Percentiles rank a stretch among this genome's conserved stretches.
These are phyloP conservation scores for Sphagnurus paluster DNA, from an alignment of 1,284 basidiomycete species.

Conservation along the genomic window DNA sequence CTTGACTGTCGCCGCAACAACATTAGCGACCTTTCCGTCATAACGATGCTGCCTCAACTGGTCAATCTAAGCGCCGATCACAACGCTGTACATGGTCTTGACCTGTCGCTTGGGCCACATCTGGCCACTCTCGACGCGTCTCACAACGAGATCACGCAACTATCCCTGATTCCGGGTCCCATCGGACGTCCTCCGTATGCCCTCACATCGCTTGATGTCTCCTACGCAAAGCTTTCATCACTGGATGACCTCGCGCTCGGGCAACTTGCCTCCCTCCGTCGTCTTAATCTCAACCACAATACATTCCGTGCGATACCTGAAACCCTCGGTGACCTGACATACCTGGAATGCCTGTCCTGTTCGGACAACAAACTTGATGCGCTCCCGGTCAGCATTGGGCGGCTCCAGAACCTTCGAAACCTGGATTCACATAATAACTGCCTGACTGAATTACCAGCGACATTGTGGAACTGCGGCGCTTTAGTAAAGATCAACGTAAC, in stretches of 20 bases:
- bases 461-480: constrained; percentile 85
- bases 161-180: constrained; percentile 66
- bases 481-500: constrained; percentile 83
- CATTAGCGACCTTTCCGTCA: constrained; percentile 72
- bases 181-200: constrained; percentile 56
- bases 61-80: constrained; percentile 75
- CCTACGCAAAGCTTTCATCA: constrained; percentile 86
- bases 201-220: constrained; percentile 85
- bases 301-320: constrained; percentile 86
- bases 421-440: constrained; percentile 95
- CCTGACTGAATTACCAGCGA: constrained; percentile 72
- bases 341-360: constrained; percentile 78
- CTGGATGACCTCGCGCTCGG: constrained; percentile 76
- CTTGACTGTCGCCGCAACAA: constrained; percentile 86
- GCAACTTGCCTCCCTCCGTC: constrained; percentile 73
- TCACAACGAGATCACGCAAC: constrained; percentile 81
- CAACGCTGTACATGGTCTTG: constrained; percentile 79
- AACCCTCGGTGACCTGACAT: constrained; percentile 71
- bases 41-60: constrained; percentile 72
- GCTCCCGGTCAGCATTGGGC: constrained; percentile 80
- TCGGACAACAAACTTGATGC: constrained; percentile 87
- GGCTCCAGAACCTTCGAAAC: constrained; percentile 72
- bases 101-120: constrained; percentile 69
- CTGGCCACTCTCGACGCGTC: constrained; percentile 68
- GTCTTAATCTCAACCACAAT: constrained; percentile 83